phyloP scores from a whole-genome alignment of 306 rosid genomes.

The Cicer judaicum region DNA sequence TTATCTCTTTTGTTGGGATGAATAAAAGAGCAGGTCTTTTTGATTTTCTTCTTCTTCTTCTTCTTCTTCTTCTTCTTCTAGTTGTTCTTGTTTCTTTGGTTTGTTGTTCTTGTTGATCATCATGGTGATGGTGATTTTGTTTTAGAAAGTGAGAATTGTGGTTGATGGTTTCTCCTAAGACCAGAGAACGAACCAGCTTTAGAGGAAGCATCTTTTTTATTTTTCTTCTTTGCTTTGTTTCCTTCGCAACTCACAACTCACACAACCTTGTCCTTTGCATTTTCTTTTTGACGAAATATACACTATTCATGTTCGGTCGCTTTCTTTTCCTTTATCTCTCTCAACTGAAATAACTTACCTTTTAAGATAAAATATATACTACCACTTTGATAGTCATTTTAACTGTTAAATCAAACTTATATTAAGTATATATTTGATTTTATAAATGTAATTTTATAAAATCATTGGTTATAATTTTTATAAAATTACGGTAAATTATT shows the following conservation, averaged over 20 bases:
- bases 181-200: constrained; percentile 71
- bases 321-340: not conserved
- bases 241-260: not conserved
- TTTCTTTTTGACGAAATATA: constrained; percentile 20
- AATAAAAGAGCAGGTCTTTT: constrained; percentile 56
- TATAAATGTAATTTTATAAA: too few relatives aligned
- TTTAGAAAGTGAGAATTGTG: constrained; percentile 46
- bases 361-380: too few relatives aligned
- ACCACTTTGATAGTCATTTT: too few relatives aligned
- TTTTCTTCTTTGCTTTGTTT: constrained; percentile 20
- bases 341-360: too few relatives aligned
- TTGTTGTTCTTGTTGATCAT: not conserved
- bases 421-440: too few relatives aligned
- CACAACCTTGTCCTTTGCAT: too few relatives aligned
- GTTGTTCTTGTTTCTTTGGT: not conserved
- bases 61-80: too few relatives aligned
- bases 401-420: too few relatives aligned
- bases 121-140: constrained; percentile 14
- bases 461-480: too few relatives aligned
- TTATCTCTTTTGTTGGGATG: constrained; percentile 64
- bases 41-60: constrained; percentile 37
- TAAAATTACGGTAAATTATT: too few relatives aligned
- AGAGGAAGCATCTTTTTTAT: constrained; percentile 62
- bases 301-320: not conserved
- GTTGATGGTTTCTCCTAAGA: constrained; percentile 62